Conservation (phyloP, 805 yeast genomes). For the Sporopachydermia quercuum region DNA sequence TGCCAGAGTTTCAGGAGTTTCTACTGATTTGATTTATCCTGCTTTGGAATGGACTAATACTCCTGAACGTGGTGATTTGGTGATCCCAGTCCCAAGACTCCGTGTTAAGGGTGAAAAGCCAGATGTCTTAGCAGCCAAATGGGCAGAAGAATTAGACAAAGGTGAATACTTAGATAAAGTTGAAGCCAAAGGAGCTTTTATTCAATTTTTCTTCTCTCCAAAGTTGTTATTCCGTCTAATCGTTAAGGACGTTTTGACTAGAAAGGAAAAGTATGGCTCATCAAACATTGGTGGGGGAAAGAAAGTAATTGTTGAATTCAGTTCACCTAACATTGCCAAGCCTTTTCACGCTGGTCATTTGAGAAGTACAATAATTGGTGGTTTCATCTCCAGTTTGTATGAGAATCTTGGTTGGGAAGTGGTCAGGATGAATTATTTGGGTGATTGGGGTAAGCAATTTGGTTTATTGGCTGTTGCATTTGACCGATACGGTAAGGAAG, state of each 20-base stretch:
- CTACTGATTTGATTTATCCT: slow-evolving; percentile 52
- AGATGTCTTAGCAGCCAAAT: slow-evolving; percentile 54
- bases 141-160: slow-evolving; percentile 66
- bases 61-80: slow-evolving; percentile 81
- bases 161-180: slow-evolving; percentile 58
- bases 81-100: slow-evolving; percentile 86
- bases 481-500: slow-evolving; percentile 71
- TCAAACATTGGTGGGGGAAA: slow-evolving; percentile 61
- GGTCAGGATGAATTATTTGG: slow-evolving; percentile 80
- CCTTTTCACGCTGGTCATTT: slow-evolving; percentile 99
- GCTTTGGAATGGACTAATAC: slow-evolving; percentile 82
- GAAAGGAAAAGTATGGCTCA: slow-evolving; percentile 53
- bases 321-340: slow-evolving; percentile 97
- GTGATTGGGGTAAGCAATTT: slow-evolving; percentile 99
- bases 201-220: slow-evolving; percentile 76
- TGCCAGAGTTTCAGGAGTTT: slow-evolving; percentile 58
- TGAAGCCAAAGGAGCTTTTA: slow-evolving; percentile 74
- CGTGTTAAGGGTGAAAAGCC: slow-evolving; percentile 73
- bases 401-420: slow-evolving; percentile 92
- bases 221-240: slow-evolving; percentile 52
- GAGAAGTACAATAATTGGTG: slow-evolving; percentile 96
- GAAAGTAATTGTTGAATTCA: slow-evolving; percentile 71
- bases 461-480: slow-evolving; percentile 93
- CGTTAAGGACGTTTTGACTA: slow-evolving; percentile 49
- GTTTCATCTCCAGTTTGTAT: slow-evolving; percentile 78